A percentile compares a stretch with the other conserved stretches of the same genome.
Evolutionary conservation across 2,329 filamentous ascomycete genomes (phyloP).

Genomic region (Tolypocladium album): DNA sequence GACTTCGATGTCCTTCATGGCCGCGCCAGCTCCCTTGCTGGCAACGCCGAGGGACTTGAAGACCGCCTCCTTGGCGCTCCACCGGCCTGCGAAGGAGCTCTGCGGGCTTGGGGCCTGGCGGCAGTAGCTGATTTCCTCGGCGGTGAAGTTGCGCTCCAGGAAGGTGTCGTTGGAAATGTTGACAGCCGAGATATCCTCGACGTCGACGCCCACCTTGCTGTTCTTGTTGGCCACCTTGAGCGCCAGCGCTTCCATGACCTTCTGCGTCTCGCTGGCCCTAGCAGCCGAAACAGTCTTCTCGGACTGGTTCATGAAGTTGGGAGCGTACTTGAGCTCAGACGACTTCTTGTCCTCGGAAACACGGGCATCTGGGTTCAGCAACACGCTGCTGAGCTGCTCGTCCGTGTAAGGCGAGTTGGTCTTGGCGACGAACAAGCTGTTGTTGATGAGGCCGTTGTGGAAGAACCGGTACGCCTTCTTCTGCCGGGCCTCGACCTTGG

Average conservation of each 20-base stretch:
- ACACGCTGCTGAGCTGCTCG: constrained; percentile 73
- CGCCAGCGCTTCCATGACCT: constrained; percentile 69
- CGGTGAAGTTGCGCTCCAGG: constrained; percentile 87
- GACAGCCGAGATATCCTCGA: constrained; percentile 78
- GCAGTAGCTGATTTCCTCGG: constrained; percentile 78
- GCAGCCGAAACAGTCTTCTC: constrained; percentile 40
- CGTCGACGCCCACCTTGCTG: constrained; percentile 85
- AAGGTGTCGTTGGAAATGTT: constrained; percentile 94
- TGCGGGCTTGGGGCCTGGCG: constrained; percentile 66
- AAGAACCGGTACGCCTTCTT: constrained; percentile 99
- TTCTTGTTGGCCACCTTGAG: constrained; percentile 43
- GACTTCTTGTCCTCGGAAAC: constrained; percentile 82
- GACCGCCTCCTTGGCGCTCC: constrained; percentile 96
- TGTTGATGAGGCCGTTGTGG: constrained; percentile 97
- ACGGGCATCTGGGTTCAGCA: constrained; percentile 88
- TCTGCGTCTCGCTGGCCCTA: constrained; percentile 52
- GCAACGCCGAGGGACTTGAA: constrained; percentile 92
- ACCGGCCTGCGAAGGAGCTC: constrained; percentile 87
- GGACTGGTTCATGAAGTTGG: constrained; percentile 55
- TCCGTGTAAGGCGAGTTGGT: constrained; percentile 81
- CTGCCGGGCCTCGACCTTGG: constrained; percentile 84
- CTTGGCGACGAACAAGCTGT: constrained; percentile 96
- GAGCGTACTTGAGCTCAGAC: constrained; percentile 62
- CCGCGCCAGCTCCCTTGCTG: constrained; percentile 79
- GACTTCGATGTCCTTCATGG: constrained; percentile 93